Base-by-base conservation (phyloP, 2,329 filamentous ascomycete species). In the Fusarium agapanthi region DNA sequence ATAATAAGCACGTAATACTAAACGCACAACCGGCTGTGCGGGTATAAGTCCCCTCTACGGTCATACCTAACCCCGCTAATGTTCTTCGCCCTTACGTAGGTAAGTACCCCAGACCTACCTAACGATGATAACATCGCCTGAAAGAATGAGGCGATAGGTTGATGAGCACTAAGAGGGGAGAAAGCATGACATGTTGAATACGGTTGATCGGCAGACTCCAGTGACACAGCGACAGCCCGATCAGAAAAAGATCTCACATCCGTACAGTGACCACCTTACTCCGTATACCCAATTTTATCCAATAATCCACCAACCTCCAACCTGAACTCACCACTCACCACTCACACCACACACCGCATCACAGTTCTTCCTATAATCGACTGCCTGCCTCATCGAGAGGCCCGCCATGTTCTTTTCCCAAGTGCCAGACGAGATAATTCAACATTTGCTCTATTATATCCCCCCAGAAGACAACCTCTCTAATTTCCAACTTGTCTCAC, bases 371-470 rank as follows among this genome's bases (percentile, higher is more conserved):
- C 37, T 54, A 47, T 55, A 65, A 51, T 50, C 64, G 40, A 57
- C 43, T 37, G 59, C 54, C 54, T 59, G 63, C 70, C 55, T 73
- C 55, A 61, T 45, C 24, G 26, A 63, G 60, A 54, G 66, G 71
- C 64, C 64, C 71, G 76, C 60, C 72, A 81, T 82, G 79, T 81
- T 81, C 41, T 76, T 89, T 62, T 79, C 83, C 43, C 75, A 79
- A 60, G 85, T 96, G 40, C 95, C 95, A 44, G 93, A 95, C 81
- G 96, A 99, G 84, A 89, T 98, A 71, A 87, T 98, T 76, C 90
- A 94, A 79, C 88, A 91, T 59, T 92, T 98, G 73, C 87, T 98
- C 73, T 86, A 87, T 70, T 90, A 90, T 78, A 80, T 83, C 79
- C 89, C 82, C 78, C 91, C 87, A 73, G 85, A 85, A 63, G 86